These are phyloP conservation scores for Oxytropis ochrocephala DNA, from an alignment of 306 rosid genomes.

Conservation along the genomic window DNA sequence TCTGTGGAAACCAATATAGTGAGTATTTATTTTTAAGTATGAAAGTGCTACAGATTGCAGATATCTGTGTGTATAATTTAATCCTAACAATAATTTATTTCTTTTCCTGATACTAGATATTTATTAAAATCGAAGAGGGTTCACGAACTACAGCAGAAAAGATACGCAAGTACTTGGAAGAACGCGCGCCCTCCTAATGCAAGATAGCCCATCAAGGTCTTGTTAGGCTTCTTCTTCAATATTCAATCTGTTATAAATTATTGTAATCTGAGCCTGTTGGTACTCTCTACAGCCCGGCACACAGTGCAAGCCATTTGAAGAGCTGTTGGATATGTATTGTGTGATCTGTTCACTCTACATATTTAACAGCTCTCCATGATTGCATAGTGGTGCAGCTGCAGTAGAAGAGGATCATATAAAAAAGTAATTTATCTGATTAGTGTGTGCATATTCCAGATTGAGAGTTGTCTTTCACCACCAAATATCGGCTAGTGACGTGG, in stretches of 20 bases:
- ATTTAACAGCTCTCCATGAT: too few species aligned
- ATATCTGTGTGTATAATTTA: background rate
- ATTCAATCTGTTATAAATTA: slow-evolving; percentile 11
- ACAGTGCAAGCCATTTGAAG: too few species aligned
- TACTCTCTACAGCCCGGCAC: too few species aligned
- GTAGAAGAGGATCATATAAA: too few species aligned
- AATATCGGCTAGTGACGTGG: slow-evolving; percentile 65
- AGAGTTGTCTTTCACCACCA: slow-evolving; percentile 85
- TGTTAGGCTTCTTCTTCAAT: slow-evolving; percentile 9
- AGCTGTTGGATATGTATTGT: too few species aligned
- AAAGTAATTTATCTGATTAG: too few species aligned
- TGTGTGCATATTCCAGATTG: slow-evolving; percentile 43
- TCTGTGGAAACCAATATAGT: slow-evolving; percentile 79
- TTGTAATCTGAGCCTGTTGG: background rate
- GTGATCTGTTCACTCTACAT: too few species aligned
- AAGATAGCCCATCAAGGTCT: slow-evolving; percentile 55
- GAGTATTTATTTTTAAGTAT: slow-evolving; percentile 26
- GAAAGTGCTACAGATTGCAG: background rate
- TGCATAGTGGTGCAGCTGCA: too few species aligned
- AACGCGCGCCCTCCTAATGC: slow-evolving; percentile 49
- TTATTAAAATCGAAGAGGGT: slow-evolving; percentile 47
- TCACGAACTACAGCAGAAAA: slow-evolving; percentile 40
- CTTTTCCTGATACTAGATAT: slow-evolving; percentile 40
- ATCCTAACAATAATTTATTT: background rate
- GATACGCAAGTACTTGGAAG: slow-evolving; percentile 48